Evolutionary conservation across 495 filamentous ascomycete genomes (phyloP).

Genomic region (Aspergillus hancockii): DNA sequence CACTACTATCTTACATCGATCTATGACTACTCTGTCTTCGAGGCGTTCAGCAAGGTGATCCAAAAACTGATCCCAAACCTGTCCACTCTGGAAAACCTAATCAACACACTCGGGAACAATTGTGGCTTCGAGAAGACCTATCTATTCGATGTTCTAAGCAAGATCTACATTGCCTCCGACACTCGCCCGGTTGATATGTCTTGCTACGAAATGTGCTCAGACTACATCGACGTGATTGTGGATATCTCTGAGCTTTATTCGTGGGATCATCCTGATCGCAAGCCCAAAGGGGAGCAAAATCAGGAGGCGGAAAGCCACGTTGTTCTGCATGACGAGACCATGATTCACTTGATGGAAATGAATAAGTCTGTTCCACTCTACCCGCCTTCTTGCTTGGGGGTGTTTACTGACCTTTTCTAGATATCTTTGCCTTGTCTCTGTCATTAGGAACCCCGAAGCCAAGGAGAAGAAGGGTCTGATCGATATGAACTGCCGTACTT

Average conservation of each 20-base stretch:
- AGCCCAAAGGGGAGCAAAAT: slow-evolving; percentile 63
- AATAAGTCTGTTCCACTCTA: slow-evolving; percentile 63
- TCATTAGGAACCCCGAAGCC: slow-evolving; percentile 65
- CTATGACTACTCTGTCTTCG: slow-evolving; percentile 97
- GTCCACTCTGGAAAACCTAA: slow-evolving; percentile 84
- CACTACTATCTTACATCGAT: slow-evolving; percentile 94
- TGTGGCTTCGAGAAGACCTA: slow-evolving; percentile 97
- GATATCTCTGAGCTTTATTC: slow-evolving; percentile 95
- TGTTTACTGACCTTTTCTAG: slow-evolving; percentile 28
- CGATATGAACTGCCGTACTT: slow-evolving; percentile 62
- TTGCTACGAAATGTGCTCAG: slow-evolving; percentile 95
- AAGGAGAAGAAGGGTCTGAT: slow-evolving; percentile 59
- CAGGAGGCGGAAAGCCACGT: slow-evolving; percentile 79
- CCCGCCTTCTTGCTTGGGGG: background rate
- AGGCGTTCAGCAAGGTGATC: slow-evolving; percentile 96
- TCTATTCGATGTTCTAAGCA: slow-evolving; percentile 92
- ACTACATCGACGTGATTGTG: slow-evolving; percentile 97
- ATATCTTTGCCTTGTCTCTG: slow-evolving; percentile 70
- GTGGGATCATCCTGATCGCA: slow-evolving; percentile 61
- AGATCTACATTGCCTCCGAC: slow-evolving; percentile 98
- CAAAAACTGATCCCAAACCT: slow-evolving; percentile 95
- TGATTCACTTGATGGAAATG: slow-evolving; percentile 87
- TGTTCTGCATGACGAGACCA: slow-evolving; percentile 74
- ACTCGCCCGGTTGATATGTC: slow-evolving; percentile 88
- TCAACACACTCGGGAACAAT: slow-evolving; percentile 83